Base-by-base conservation (phyloP, 352 stramenopile species). In the Globisporangium nagaii region DNA sequence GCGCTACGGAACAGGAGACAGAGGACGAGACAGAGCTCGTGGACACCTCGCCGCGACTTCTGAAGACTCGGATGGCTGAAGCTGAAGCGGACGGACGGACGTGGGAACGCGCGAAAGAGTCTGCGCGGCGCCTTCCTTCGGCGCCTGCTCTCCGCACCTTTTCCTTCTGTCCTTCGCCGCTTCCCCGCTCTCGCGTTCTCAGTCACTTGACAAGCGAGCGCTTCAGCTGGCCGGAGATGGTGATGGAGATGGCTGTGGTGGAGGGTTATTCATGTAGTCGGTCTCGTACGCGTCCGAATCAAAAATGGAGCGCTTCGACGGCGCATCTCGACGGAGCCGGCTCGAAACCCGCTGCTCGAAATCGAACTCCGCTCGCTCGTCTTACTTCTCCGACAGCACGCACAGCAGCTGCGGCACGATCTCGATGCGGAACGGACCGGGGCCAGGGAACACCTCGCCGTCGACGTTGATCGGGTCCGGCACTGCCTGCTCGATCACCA, bases 301-400 rank as follows among this genome's bases (percentile, higher is more conserved):
- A 19, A 43, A 43, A 43, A 43, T 43, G n/a, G n/a, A 43, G n/a
- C n/a, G n/a, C n/a, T n/a, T n/a, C n/a, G n/a, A n/a, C n/a, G n/a
- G n/a, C n/a, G n/a, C n/a, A n/a, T n/a, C n/a, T n/a, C n/a, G n/a
- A n/a, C n/a, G n/a, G n/a, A n/a, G n/a, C n/a, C n/a, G n/a, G n/a
- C n/a, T n/a, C n/a, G n/a, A n/a, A n/a, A n/a, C n/a, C n/a, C n/a
- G n/a, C n/a, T n/a, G n/a, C n/a, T 50, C 43, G n/a, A 50, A 19
- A 19, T 37, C 43, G n/a, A 50, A 50, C 17, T 22, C 27, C 22
- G 12, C 13, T 25, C 24, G 22, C 37, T 43, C 10, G 15, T 15
- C 53, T 57, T 79, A 91, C 70, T 89, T 91, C 50, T 91, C 81
- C 20, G 81, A 91, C 10, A 91, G 62, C 32, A 89, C 81, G 50